Evolutionary conservation across 345 rosid genomes (phyloP).

Genomic region (Eucalyptus curtisii): DNA sequence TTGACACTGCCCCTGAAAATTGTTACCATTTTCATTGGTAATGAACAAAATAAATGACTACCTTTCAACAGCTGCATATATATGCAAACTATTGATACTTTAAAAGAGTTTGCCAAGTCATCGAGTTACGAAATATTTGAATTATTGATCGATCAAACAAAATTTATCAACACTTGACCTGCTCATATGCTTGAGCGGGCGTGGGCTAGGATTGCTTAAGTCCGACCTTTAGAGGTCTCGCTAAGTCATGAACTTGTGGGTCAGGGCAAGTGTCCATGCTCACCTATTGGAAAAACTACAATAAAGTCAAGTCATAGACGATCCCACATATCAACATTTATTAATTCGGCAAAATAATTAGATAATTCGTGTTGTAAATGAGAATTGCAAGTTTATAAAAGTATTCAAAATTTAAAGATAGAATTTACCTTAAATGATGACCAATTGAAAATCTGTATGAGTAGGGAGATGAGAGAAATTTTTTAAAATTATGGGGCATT

Average conservation of each 20-base stretch:
- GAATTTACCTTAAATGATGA: neutral
- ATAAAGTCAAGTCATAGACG: neutral
- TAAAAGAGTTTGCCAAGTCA: neutral
- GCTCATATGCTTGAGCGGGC: neutral
- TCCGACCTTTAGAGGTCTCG: neutral
- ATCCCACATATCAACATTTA: neutral
- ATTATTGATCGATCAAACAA: neutral
- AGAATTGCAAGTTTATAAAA: neutral
- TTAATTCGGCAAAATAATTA: neutral
- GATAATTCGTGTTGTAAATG: neutral
- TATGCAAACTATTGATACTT: neutral
- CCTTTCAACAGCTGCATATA: neutral
- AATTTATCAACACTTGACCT: neutral
- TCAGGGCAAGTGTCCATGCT: neutral
- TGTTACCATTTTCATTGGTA: neutral
- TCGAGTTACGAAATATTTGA: neutral
- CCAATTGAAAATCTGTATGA: neutral
- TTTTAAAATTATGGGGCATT: neutral
- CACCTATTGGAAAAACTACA: neutral
- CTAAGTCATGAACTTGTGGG: neutral
- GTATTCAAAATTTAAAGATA: neutral
- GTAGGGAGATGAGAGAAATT: neutral
- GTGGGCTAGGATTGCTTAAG: neutral
- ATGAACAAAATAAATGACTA: neutral
- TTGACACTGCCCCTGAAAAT: neutral